Evolutionary conservation across 768 basidiomycete species (phyloP).

Genomic region (Trametes elegans): DNA sequence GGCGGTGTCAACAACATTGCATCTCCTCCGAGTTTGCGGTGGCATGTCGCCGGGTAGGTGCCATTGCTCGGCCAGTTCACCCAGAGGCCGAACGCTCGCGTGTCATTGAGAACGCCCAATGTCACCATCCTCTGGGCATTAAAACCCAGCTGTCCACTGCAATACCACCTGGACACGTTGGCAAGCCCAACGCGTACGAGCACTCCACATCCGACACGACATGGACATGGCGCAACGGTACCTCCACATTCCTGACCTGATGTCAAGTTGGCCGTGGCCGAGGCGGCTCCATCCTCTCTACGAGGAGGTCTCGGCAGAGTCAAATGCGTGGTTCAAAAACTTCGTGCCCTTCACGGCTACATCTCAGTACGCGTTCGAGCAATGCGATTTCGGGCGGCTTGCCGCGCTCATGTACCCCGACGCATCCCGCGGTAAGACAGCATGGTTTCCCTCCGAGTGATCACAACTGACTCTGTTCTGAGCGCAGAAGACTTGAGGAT

Average conservation of each 20-base stretch:
- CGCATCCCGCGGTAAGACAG: constrained; percentile 6
- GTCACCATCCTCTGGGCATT: too few species aligned
- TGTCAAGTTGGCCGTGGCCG: constrained; percentile 32
- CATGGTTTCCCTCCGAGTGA: too few species aligned
- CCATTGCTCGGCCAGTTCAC: too few species aligned
- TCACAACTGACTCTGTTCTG: neutral
- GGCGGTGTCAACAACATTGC: too few species aligned
- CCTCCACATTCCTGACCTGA: constrained; percentile 26
- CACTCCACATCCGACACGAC: neutral
- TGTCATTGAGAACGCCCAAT: too few species aligned
- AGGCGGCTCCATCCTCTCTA: constrained; percentile 30
- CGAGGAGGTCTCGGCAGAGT: constrained; percentile 27
- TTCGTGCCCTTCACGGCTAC: constrained; percentile 28
- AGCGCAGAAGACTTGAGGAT: constrained; percentile 6
- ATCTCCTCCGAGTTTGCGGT: too few species aligned
- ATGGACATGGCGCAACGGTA: neutral
- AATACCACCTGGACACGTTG: too few species aligned
- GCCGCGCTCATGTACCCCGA: constrained; percentile 15
- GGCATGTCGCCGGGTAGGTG: too few species aligned
- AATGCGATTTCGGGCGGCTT: constrained; percentile 20
- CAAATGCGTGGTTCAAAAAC: constrained; percentile 27
- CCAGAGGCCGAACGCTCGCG: too few species aligned
- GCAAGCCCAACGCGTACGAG: too few species aligned
- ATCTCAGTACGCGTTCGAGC: constrained; percentile 29
- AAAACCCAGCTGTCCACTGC: too few species aligned